Evolutionary conservation across 192 early-diverging fungal genomes (phyloP), one percentile per base, ranked within the genome.

Genomic region (Mortierella alpina): DNA sequence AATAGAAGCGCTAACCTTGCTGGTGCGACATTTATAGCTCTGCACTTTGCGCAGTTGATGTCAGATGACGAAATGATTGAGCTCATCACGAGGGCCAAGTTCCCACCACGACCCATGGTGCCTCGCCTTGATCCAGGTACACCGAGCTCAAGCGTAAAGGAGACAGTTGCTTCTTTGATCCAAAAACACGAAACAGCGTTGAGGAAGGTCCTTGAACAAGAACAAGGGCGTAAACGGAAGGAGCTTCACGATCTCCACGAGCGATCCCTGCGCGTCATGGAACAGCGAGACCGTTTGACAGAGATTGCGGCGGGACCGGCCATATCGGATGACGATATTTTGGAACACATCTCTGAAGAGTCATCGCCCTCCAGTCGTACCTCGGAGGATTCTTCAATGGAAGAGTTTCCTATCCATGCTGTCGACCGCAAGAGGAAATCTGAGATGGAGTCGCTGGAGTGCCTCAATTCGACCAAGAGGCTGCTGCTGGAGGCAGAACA

Each of bases 21-120:
- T 31, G 31, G 1, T 31, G 31, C 40, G 1, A 17, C 18, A 11
- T 14, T 56, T 17, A 22, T 40, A 61, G 59, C 69, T 6, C 42
- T 71, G n/a, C 41, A 22, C 12, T 77, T 78, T 49, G 68, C 75
- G 6, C 60, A 72, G 31, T 18, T 40, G 45, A 48, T 10, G 4
- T 57, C 60, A 6, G 39, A 69, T 17, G 10, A 39, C 8, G 63
- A 70, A 11, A 58, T 78, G 55, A 14, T 60, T 4, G 46, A 57
- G 9, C 0, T 78, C 15, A 56, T 78, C 17, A 60, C 67, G 5
- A 6, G 15, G 6, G 68, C 68, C 7, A 70, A 44, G 50, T 6
- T 70, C 2, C 75, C 75, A 47, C 75, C 75, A 53, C 75, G 67
- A 20, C 75, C 75, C 15, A 70, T 66, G 63, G 75, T 78, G 7